Evolutionary conservation across 306 rosid genomes (phyloP).

Genomic region (Cucumis hystrix): DNA sequence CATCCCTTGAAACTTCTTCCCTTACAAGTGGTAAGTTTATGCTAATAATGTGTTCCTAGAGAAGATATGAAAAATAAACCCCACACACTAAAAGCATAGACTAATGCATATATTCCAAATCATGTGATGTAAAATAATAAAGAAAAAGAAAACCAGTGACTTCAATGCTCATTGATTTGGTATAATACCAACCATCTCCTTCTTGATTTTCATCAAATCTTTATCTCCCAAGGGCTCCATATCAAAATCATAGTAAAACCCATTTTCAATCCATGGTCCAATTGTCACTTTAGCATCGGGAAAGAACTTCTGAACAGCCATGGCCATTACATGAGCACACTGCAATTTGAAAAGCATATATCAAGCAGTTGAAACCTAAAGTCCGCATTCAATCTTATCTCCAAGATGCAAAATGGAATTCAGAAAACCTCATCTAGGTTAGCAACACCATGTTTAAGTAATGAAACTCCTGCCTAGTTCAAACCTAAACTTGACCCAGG

Average conservation of each 20-base stretch:
- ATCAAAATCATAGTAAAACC: constrained; percentile 93
- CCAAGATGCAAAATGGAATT: not conserved
- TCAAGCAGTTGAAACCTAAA: not conserved
- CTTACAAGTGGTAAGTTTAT: constrained; percentile 75
- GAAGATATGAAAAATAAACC: constrained; percentile 15
- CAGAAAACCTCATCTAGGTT: not conserved
- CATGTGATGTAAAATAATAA: not conserved
- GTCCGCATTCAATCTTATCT: not conserved
- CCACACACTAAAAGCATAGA: constrained; percentile 3
- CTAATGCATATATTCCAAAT: constrained; percentile 14
- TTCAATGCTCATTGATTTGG: not conserved
- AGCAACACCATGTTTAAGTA: constrained; percentile 9
- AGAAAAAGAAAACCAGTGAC: not conserved
- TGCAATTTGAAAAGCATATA: constrained; percentile 10
- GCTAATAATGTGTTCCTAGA: constrained; percentile 72
- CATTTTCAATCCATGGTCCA: constrained; percentile 95
- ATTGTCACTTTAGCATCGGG: constrained; percentile 96
- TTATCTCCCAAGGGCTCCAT: constrained; percentile 69
- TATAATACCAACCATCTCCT: constrained; percentile 73
- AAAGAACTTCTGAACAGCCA: constrained; percentile 93
- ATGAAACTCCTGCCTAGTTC: not conserved
- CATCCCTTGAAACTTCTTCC: constrained; percentile 92
- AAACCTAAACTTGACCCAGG: not conserved
- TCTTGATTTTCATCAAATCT: constrained; percentile 84
- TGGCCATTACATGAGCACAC: constrained; percentile 99